These are phyloP conservation scores for Magnusiomyces ingens DNA, from an alignment of 1,139 yeast genomes.

Conservation along the genomic window DNA sequence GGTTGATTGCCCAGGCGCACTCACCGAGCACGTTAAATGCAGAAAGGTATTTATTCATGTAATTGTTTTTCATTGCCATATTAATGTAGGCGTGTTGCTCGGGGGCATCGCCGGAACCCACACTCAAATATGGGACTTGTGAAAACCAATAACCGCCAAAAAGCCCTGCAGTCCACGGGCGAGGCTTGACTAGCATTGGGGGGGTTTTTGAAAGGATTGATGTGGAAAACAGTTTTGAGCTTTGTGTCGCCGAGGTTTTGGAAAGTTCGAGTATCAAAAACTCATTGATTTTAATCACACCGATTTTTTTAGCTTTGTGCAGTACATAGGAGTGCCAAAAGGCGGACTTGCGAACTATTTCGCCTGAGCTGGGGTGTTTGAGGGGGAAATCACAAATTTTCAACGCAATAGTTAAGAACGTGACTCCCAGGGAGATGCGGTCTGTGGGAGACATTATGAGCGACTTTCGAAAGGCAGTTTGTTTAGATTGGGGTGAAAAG, in stretches of 20 bases:
- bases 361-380: conserved; percentile 44
- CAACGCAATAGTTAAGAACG: conserved; percentile 56
- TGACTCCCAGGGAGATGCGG: conserved; percentile 71
- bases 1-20: conserved; percentile 85
- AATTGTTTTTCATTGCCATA: conserved; percentile 64
- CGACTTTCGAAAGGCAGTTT: conserved; percentile 13
- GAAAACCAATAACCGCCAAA: conserved; percentile 72
- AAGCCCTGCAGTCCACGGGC: conserved; percentile 67
- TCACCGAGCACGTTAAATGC: conserved; percentile 79
- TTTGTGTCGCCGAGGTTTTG: conserved; percentile 41
- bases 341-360: conserved; percentile 59
- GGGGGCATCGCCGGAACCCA: conserved; percentile 53
- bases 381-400: conserved; percentile 53
- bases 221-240: not conserved
- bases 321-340: conserved; percentile 75
- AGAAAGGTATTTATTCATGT: conserved; percentile 52
- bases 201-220: conserved; percentile 52
- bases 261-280: conserved; percentile 49
- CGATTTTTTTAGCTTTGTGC: conserved; percentile 60
- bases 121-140: conserved; percentile 52
- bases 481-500: not conserved
- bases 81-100: conserved; percentile 76
- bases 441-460: conserved; percentile 38
- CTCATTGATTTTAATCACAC: conserved; percentile 67
- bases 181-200: conserved; percentile 85